Evolutionary conservation across 1,139 yeast genomes (phyloP).

Genomic region (Blastobotrys buckinghamii): DNA sequence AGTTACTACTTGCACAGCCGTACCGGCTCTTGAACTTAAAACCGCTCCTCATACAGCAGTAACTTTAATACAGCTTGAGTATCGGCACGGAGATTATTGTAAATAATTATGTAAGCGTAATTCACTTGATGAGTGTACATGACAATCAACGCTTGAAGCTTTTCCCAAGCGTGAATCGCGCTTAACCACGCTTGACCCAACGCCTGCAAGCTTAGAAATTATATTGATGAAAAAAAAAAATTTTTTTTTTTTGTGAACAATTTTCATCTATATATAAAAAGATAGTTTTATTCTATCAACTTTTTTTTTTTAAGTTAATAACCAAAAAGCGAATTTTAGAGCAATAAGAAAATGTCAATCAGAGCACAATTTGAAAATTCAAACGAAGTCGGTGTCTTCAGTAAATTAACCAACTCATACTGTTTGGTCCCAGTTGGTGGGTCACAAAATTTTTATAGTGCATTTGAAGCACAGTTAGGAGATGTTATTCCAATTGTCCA

Average conservation of each 20-base stretch:
- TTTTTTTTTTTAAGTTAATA: not conserved
- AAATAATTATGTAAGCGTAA: too few relatives aligned
- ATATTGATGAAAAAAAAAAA: too few relatives aligned
- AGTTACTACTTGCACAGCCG: too few relatives aligned
- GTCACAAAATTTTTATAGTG: constrained; percentile 92
- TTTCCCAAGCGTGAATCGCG: too few relatives aligned
- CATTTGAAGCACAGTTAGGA: constrained; percentile 95
- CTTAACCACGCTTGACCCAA: not conserved
- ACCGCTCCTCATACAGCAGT: too few relatives aligned
- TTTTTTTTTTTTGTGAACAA: too few relatives aligned
- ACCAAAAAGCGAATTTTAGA: not conserved
- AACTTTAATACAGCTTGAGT: too few relatives aligned
- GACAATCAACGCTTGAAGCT: not conserved
- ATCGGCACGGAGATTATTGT: too few relatives aligned
- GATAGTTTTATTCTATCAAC: not conserved
- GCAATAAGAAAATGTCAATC: constrained; percentile 19
- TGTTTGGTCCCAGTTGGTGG: constrained; percentile 97
- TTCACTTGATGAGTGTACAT: not conserved
- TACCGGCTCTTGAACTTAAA: too few relatives aligned
- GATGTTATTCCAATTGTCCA: constrained; percentile 95
- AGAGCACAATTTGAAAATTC: constrained; percentile 73
- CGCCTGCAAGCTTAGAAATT: not conserved
- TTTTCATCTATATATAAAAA: too few relatives aligned
- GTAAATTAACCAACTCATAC: constrained; percentile 94
- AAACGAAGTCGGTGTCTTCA: constrained; percentile 95